Conservation (phyloP, 2,329 filamentous ascomycete species). For the Fusarium sublunatum region DNA sequence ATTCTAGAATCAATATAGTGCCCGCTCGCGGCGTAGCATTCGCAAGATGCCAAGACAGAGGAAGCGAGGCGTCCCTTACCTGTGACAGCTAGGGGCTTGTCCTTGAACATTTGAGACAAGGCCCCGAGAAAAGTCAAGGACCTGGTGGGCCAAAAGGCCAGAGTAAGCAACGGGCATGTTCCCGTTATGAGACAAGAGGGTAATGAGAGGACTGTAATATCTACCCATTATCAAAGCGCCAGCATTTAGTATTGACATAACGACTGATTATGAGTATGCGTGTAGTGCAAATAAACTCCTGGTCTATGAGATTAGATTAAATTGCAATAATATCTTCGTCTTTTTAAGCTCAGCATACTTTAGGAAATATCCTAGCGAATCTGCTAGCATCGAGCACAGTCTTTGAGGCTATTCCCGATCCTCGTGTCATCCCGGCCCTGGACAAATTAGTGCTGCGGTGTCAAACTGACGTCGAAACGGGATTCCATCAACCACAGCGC, state of each 20-base stretch:
- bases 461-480: conserved; percentile 39
- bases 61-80: conserved; percentile 37
- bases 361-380: too few relatives aligned
- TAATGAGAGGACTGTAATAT: neutral
- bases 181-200: conserved; percentile 28
- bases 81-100: conserved; percentile 43
- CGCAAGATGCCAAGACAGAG: conserved; percentile 28
- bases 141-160: conserved; percentile 20
- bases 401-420: too few relatives aligned
- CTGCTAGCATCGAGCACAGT: too few relatives aligned
- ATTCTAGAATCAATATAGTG: conserved; percentile 34
- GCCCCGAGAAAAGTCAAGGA: conserved; percentile 19
- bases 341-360: too few relatives aligned
- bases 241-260: too few relatives aligned
- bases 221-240: too few relatives aligned
- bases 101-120: conserved; percentile 14
- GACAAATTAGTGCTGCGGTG: conserved; percentile 5
- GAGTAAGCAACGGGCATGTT: conserved; percentile 19
- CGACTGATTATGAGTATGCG: too few relatives aligned
- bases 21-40: conserved; percentile 15
- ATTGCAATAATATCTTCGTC: too few relatives aligned
- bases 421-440: too few relatives aligned
- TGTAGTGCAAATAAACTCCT: too few relatives aligned
- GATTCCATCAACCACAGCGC: conserved; percentile 47
- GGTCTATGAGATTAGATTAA: too few relatives aligned